Conservation (phyloP, 768 basidiomycete genomes). For the Leccinum subtestaceum region DNA sequence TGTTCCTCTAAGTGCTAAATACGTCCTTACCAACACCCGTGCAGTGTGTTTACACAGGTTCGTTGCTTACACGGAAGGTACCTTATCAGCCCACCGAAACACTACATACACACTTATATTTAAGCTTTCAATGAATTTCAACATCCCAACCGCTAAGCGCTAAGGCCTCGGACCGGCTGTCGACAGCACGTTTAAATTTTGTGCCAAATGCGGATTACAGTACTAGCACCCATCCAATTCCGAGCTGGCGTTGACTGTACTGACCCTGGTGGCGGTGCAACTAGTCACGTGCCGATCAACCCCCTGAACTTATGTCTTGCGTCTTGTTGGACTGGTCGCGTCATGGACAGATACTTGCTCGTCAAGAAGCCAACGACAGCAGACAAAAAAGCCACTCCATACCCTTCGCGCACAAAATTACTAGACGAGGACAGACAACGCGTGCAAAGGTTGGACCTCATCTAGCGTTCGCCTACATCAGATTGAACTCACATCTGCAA, state of each 20-base stretch:
- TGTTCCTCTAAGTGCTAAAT: neutral
- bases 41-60: neutral
- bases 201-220: no score
- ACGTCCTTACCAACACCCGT: neutral
- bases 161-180: no score
- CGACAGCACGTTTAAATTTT: no score
- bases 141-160: no score
- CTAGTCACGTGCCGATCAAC: constrained; percentile 10
- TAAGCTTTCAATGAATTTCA: neutral
- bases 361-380: constrained; percentile 19
- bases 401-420: constrained; percentile 10
- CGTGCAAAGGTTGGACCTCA: constrained; percentile 12
- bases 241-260: no score
- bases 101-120: no score
- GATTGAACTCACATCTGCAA: constrained; percentile 1
- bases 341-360: constrained; percentile 30
- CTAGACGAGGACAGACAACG: constrained; percentile 18
- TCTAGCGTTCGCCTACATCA: neutral
- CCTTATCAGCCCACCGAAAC: no score
- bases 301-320: constrained; percentile 8
- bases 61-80: neutral
- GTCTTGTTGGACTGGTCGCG: neutral
- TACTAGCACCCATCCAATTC: no score
- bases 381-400: constrained; percentile 9
- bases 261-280: neutral